phyloP scores from a whole-genome alignment of 1,139 yeast species.

The Lodderomyces pseudojiufengensis region DNA sequence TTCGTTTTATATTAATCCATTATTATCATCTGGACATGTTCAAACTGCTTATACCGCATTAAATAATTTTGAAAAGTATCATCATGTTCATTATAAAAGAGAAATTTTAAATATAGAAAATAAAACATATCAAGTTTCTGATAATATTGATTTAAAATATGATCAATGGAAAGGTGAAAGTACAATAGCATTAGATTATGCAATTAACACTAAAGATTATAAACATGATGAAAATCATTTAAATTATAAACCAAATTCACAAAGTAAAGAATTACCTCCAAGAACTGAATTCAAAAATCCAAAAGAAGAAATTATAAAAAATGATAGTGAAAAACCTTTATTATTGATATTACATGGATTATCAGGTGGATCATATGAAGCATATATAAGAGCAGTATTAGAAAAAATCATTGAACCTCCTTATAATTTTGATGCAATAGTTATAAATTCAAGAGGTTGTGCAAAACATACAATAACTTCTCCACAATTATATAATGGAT shows the following conservation, averaged over 20 bases:
- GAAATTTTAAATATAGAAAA: conserved; percentile 32
- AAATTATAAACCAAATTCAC: conserved; percentile 30
- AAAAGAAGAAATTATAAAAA: conserved; percentile 21
- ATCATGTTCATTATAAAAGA: conserved; percentile 38
- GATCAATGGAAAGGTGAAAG: conserved; percentile 42
- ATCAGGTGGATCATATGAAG: conserved; percentile 62
- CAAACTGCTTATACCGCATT: conserved; percentile 47
- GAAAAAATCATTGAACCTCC: conserved; percentile 29
- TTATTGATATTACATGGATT: conserved; percentile 56
- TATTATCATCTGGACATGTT: conserved; percentile 40
- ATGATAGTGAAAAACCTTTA: conserved; percentile 43
- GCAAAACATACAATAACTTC: conserved; percentile 55
- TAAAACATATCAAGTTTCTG: conserved; percentile 23
- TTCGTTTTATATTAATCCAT: conserved; percentile 35
- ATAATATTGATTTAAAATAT: conserved; percentile 31
- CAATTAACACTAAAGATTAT: conserved; percentile 16
- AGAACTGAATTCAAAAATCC: conserved; percentile 42
- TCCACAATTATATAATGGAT: conserved; percentile 56
- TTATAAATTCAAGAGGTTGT: conserved; percentile 58
- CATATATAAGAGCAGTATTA: conserved; percentile 48
- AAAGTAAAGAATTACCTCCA: conserved; percentile 38
- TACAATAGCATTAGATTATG: conserved; percentile 42
- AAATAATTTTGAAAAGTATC: conserved; percentile 33
- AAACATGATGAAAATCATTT: conserved; percentile 23
- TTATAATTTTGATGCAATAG: conserved; percentile 49